These are phyloP conservation scores for Artemisia argyi DNA, from an alignment of 129 eudicot species.

Conservation along the genomic window DNA sequence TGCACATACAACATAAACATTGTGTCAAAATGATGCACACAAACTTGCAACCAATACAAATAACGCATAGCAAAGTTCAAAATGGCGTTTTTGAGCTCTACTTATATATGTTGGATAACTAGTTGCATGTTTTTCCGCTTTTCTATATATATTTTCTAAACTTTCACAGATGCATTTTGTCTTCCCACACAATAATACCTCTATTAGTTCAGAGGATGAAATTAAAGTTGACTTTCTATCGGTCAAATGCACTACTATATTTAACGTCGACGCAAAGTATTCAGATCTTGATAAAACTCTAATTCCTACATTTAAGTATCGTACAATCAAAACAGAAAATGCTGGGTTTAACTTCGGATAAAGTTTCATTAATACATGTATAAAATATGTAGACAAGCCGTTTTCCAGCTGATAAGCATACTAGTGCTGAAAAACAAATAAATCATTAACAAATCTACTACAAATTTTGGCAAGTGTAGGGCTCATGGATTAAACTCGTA, in stretches of 20 bases:
- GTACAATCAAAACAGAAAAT: neutral
- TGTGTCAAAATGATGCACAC: no score
- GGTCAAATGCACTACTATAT: neutral
- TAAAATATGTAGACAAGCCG: neutral
- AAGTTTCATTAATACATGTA: neutral
- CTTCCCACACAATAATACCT: constrained; percentile 1
- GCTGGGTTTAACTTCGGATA: neutral
- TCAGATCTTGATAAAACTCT: neutral
- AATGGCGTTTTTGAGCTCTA: neutral
- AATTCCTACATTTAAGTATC: constrained; percentile 7
- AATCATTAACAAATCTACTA: constrained; percentile 18
- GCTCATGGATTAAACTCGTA: constrained; percentile 24
- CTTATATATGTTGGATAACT: neutral
- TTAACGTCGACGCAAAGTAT: neutral
- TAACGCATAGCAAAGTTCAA: no score
- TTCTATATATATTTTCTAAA: neutral
- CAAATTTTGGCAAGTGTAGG: constrained; percentile 6
- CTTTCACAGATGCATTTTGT: neutral
- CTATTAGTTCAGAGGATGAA: neutral
- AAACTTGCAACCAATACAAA: neutral
- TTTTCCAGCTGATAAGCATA: constrained; percentile 2
- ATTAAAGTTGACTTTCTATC: neutral
- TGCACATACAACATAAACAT: neutral
- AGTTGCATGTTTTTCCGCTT: neutral
- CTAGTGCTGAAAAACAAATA: constrained; percentile 21